Evolutionary conservation across 345 rosid species (phyloP), one percentile per base, ranked within the genome.

Genomic region (Dipteronia sinensis): DNA sequence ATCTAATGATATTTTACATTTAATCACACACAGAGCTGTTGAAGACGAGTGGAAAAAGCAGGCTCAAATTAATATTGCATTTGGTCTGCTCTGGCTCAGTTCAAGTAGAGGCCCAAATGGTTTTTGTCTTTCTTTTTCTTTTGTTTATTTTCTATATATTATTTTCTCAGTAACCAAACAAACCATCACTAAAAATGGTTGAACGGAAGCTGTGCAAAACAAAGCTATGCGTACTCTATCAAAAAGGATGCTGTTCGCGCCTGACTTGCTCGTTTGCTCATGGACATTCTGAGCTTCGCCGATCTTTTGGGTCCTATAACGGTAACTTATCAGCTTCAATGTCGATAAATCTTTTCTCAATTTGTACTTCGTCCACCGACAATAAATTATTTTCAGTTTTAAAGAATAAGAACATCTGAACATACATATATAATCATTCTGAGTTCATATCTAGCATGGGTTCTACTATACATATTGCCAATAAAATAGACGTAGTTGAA

Each of bases 181-280:
- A 9, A 10, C 15, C 7, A 40, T 40, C 44, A 7, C 44, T 40
- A 40, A 40, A 75, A 53, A 44, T 91, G 99, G 88, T 85, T 69
- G 99, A 93, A 69, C 65, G 93, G 77, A 92, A 87, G 91, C 83
- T 87, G 58, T 94, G 82, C 84, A 96, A 88, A 87, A 96, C 98
- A 82, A 93, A 83, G 89, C n/a, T n/a, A n/a, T n/a, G n/a, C n/a
- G n/a, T n/a, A n/a, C n/a, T n/a, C n/a, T n/a, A n/a, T n/a, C n/a
- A 31, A 31, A 31, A 31, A 2, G 99, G 99, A 49, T 89, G 70
- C 69, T 96, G 99, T 79, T 79, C 86, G 17, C 93, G 95, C 74
- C 94, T 82, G n/a, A 87, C 85, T 72, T 96, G 99, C 82, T 82
- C 93, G 3, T 95, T 88, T 69, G 98, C 98, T 3, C 99, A 96